Evolutionary conservation across 176 grass and related monocot species (phyloP), one percentile per base, ranked within the genome.

Genomic region (Leersia perrieri): DNA sequence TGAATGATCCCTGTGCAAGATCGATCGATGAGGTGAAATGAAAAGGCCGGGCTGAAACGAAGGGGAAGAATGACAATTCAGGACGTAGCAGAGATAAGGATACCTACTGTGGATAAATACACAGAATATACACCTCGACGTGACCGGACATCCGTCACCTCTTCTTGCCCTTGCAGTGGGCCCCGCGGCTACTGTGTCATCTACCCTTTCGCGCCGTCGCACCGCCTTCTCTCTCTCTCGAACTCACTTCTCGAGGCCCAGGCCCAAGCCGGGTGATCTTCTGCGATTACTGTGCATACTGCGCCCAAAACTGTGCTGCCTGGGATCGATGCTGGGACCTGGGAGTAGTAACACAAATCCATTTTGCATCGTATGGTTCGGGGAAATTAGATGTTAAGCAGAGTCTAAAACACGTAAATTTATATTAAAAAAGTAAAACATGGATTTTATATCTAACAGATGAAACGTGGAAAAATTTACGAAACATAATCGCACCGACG

Each of bases 91-190:
- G 63, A 66, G 66, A 82, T 82, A 64, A 87, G 72, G 79, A 33
- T 82, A 55, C 63, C 14, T 76, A 71, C 38, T 63, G 72, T 82
- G 53, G 85, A 76, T 71, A 87, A 63, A 87, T 87, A 76, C 85
- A 15, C 39, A 76, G 12, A 23, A 77, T 55, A 82, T 20, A 77
- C 73, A 77, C 66, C 36, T 41, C 73, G 85, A 87, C 65, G 63
- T 14, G 79, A 87, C 86, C 13, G 9, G 73, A 82, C 86, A 53
- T 35, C 32, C 22, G 53, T 58, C 53, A 10, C 53, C 20, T 38
- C 73, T 34, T 27, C 22, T 34, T 36, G 10, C 35, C 39, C 34
- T 20, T 3, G 9, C 20, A 38, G 35, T 15, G 2, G 38, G 78
- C 63, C 0, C 78, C n/a, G 66, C 39, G 34, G 60, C 60, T 33